phyloP scores from a whole-genome alignment of 176 grass and related monocot species.

The Alloteropsis semialata region DNA sequence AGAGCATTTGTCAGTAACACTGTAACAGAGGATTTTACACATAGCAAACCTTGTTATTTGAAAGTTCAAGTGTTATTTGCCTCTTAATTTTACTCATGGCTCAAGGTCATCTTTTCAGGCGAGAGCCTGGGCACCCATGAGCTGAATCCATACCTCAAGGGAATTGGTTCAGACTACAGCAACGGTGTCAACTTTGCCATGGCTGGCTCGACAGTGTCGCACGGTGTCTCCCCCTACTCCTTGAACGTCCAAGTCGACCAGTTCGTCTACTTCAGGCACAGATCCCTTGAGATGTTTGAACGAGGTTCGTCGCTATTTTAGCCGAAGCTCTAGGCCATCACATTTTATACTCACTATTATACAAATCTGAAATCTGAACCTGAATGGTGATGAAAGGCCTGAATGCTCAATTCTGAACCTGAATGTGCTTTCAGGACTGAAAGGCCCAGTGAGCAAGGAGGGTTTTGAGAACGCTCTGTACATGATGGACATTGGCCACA shows the following conservation, averaged over 20 bases:
- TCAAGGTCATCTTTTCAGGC: constrained; percentile 38
- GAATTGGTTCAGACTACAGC: constrained; percentile 71
- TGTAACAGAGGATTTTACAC: neutral
- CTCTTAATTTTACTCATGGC: neutral
- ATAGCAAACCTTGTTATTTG: neutral
- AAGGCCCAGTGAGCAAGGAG: constrained; percentile 50
- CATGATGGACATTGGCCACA: constrained; percentile 86
- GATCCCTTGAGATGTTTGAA: constrained; percentile 66
- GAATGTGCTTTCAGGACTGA: constrained; percentile 39
- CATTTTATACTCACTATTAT: neutral
- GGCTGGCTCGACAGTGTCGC: constrained; percentile 47
- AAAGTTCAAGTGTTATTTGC: neutral
- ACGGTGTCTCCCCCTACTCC: constrained; percentile 47
- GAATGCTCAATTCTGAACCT: neutral
- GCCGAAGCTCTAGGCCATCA: neutral
- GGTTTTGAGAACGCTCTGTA: constrained; percentile 70
- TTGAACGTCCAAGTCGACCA: constrained; percentile 71
- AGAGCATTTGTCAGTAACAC: neutral
- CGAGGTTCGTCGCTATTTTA: constrained; percentile 14
- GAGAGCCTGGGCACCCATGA: constrained; percentile 60
- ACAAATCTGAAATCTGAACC: constrained; percentile 11
- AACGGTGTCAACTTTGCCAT: constrained; percentile 90
- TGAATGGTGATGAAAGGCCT: neutral
- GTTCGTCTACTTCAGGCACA: constrained; percentile 75
- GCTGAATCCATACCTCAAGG: constrained; percentile 74